phyloP scores from a whole-genome alignment of 768 basidiomycete species.

The Steccherinum ochraceum region DNA sequence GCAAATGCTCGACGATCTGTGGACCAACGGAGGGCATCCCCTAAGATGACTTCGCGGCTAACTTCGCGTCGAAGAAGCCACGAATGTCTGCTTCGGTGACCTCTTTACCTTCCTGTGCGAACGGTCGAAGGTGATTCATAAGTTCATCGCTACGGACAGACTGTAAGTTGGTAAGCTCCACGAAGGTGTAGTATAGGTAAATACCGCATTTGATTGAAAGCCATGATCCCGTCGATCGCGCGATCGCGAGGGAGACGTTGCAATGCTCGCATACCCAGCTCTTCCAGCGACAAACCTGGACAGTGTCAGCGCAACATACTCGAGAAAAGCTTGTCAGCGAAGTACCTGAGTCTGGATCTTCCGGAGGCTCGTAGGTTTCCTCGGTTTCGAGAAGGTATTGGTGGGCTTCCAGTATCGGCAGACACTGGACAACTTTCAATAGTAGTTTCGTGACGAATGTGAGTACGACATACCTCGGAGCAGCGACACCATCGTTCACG shows the following conservation, averaged over 20 bases:
- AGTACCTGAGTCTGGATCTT: slow-evolving; percentile 78
- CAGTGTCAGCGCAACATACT: background rate
- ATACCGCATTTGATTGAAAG: slow-evolving; percentile 80
- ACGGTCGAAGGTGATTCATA: slow-evolving; percentile 66
- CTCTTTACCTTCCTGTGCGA: slow-evolving; percentile 70
- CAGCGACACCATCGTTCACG: slow-evolving; percentile 80
- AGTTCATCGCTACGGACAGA: slow-evolving; percentile 52
- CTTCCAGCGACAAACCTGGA: slow-evolving; percentile 71
- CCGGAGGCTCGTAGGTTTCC: slow-evolving; percentile 79
- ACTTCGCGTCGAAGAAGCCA: slow-evolving; percentile 48
- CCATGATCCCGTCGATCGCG: slow-evolving; percentile 78
- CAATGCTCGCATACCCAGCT: slow-evolving; percentile 77
- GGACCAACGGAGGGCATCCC: too few relatives aligned
- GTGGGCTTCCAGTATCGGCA: slow-evolving; percentile 43
- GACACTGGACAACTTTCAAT: slow-evolving; percentile 49
- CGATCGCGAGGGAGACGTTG: slow-evolving; percentile 68
- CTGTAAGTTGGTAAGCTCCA: background rate
- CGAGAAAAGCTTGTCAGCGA: background rate
- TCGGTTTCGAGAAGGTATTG: slow-evolving; percentile 70
- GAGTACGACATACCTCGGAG: slow-evolving; percentile 38
- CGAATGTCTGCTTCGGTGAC: slow-evolving; percentile 70
- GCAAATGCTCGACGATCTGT: too few relatives aligned
- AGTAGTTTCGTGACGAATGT: background rate
- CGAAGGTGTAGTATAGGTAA: slow-evolving; percentile 14
- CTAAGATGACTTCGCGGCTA: too few relatives aligned